Evolutionary conservation across 306 rosid genomes (phyloP).

Genomic region (Lathyrus tuberosus): DNA sequence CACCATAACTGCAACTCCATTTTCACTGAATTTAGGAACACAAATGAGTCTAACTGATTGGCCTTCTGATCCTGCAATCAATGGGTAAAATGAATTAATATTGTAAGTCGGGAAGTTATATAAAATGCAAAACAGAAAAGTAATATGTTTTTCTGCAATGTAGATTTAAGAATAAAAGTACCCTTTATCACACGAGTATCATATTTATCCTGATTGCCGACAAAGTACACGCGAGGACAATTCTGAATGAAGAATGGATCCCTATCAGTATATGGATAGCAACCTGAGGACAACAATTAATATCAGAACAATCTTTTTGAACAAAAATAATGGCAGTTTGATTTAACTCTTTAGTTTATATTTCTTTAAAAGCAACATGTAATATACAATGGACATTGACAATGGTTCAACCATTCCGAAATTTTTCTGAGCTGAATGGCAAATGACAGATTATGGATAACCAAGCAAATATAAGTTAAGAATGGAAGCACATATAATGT

Average conservation of each 20-base stretch:
- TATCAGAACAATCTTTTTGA: constrained; percentile 11
- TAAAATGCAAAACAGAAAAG: constrained; percentile 31
- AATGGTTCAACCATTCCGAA: constrained; percentile 22
- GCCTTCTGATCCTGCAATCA: constrained; percentile 80
- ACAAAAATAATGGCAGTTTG: not conserved
- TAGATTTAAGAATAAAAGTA: constrained; percentile 45
- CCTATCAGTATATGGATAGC: constrained; percentile 84
- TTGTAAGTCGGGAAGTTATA: constrained; percentile 21
- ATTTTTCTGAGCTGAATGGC: constrained; percentile 21
- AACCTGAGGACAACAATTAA: constrained; percentile 58
- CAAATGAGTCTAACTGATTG: constrained; percentile 81
- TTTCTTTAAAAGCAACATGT: constrained; percentile 32
- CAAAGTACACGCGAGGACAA: constrained; percentile 92
- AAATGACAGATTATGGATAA: constrained; percentile 28
- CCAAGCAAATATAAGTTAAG: constrained; percentile 30
- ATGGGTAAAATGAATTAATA: constrained; percentile 19
- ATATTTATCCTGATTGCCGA: constrained; percentile 86
- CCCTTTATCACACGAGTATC: constrained; percentile 72
- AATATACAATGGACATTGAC: constrained; percentile 28
- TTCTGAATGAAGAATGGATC: constrained; percentile 90
- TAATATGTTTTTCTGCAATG: constrained; percentile 2
- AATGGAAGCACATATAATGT: constrained; percentile 31
- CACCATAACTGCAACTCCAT: constrained; percentile 89
- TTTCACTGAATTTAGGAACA: constrained; percentile 82
- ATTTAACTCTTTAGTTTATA: constrained; percentile 5